Conservation (phyloP, 768 basidiomycete species). For the Lactarius pseudohatsudake region DNA sequence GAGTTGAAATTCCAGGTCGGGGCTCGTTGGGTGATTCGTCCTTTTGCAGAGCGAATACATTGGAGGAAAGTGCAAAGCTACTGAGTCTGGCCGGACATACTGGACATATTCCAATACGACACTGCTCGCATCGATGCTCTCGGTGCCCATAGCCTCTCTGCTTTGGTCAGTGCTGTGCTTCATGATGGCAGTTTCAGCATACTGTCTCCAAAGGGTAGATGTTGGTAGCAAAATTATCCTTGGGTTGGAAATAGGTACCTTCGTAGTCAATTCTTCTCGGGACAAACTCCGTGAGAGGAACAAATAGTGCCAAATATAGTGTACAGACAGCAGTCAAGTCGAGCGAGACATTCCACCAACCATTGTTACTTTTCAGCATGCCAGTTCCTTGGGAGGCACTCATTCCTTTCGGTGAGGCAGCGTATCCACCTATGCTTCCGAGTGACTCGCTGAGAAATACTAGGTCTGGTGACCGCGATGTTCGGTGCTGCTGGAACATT, state of each 20-base stretch:
- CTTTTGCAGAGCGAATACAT: constrained; percentile 11
- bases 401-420: constrained; percentile 80
- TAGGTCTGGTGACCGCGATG: constrained; percentile 82
- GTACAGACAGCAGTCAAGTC: background rate
- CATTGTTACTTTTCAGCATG: constrained; percentile 49
- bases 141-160: constrained; percentile 18
- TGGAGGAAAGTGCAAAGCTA: background rate
- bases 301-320: constrained; percentile 23
- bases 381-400: constrained; percentile 97
- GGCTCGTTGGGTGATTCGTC: background rate
- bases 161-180: constrained; percentile 19
- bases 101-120: constrained; percentile 9
- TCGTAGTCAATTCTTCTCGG: background rate
- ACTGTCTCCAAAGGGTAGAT: constrained; percentile 9
- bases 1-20: background rate
- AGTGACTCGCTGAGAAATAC: background rate
- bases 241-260: constrained; percentile 11
- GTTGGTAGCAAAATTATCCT: constrained; percentile 4
- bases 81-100: background rate
- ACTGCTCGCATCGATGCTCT: constrained; percentile 11
- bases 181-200: constrained; percentile 10
- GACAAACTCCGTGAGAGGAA: background rate
- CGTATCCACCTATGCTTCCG: background rate
- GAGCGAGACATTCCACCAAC: background rate
- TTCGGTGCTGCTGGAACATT: constrained; percentile 91